These are phyloP conservation scores for Byssochlamys sp. DNA, from an alignment of 2,329 filamentous ascomycete species.

Conservation along the genomic window DNA sequence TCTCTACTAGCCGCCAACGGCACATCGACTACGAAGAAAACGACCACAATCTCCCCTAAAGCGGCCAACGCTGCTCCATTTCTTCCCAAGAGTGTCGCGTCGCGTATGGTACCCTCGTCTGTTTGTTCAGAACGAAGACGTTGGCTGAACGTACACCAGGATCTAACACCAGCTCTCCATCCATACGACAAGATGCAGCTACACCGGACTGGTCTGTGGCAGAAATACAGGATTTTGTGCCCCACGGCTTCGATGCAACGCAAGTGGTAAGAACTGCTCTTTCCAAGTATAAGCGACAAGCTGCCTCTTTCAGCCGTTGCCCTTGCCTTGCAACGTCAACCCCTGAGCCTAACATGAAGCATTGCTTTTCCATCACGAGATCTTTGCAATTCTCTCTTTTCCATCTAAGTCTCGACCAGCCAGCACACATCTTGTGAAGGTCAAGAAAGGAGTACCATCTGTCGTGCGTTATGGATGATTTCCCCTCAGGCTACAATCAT, in stretches of 20 bases:
- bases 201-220: conserved; percentile 37
- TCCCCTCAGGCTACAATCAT: not conserved
- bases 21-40: conserved; percentile 47
- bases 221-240: conserved; percentile 43
- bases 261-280: conserved; percentile 37
- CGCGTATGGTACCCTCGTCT: conserved; percentile 22
- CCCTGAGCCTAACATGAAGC: not conserved
- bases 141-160: conserved; percentile 22
- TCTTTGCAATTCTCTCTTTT: not conserved
- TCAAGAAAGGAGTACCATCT: not conserved
- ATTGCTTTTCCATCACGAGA: not conserved
- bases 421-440: not conserved
- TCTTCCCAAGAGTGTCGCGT: conserved; percentile 33
- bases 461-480: not conserved
- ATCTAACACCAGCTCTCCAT: conserved; percentile 33
- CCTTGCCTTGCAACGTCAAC: not conserved
- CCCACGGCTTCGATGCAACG: conserved; percentile 42
- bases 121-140: conserved; percentile 2
- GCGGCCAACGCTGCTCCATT: conserved; percentile 70
- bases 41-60: conserved; percentile 70
- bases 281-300: conserved; percentile 3
- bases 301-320: not conserved
- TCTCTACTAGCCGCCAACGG: conserved; percentile 34
- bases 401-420: not conserved
- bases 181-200: conserved; percentile 29